Base-by-base conservation (phyloP, 2,329 filamentous ascomycete genomes). In the Colletotrichum tofieldiae region DNA sequence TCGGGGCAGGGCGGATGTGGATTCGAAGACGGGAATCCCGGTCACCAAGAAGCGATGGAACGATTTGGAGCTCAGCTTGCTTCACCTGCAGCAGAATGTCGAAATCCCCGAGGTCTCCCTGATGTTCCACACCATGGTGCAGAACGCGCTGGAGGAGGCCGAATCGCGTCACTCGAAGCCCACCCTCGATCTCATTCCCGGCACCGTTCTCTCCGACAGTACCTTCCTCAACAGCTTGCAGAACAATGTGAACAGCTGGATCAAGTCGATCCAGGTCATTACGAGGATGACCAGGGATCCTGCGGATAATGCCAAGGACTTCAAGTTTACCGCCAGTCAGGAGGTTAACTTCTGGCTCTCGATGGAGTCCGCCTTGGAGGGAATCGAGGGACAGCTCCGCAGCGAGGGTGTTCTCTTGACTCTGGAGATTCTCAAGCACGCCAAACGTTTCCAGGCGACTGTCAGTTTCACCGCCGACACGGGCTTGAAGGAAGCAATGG, bases 281-380 rank as follows among this genome's bases (percentile, higher is more conserved):
- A 99, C 96, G 49, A 97, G 97, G 84, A 93, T 98, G 86, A 94
- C 94, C 51, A 92, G 95, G 78, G 96, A 99, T 77, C 91, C 94
- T 0, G 86, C 87, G 5, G 92, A 81, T 87, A 89, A 75, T 88
- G 83, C 81, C 66, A 84, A 85, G 73, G 84, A 86, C 68, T 85
- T 86, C 71, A 86, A 83, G 76, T 78, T 78, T 41, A 97, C 95
- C 29, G 96, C 96, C 41, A 96, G 94, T 68, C 96, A 98, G 81
- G 96, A 99, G 82, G 98, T 99, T 82, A 98, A 98, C 82, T 99
- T 99, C 80, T 99, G 96, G 96, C 83, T 99, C 62, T 97, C 95
- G 2, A 98, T 99, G 93, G 97, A 99, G 82, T 93, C 93, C 20
- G 94, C 95, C 5, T 84, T 99, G 75, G 95, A 98, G 81, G 93